Evolutionary conservation across 345 rosid species (phyloP).

Genomic region (Sonneratia caseolaris): DNA sequence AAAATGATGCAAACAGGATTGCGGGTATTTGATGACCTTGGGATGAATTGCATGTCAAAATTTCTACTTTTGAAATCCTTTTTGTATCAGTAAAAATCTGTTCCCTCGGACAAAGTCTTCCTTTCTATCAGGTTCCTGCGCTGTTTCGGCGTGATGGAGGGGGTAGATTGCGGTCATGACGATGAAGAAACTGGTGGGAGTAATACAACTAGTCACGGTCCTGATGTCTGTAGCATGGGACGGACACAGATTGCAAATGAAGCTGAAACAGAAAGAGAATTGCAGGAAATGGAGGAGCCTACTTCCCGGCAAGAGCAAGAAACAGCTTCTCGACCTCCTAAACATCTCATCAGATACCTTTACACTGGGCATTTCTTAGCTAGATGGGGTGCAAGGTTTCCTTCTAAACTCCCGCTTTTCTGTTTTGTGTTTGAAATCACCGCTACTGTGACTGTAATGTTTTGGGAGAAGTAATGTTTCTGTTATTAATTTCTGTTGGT

Average conservation of each 20-base stretch:
- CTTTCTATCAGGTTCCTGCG: not conserved
- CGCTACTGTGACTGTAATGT: too few species aligned
- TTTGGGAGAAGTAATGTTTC: too few species aligned
- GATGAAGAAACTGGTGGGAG: not conserved
- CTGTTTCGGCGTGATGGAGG: not conserved
- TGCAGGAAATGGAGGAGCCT: not conserved
- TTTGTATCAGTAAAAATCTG: not conserved
- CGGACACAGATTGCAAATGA: not conserved
- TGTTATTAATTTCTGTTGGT: too few species aligned
- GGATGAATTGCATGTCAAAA: not conserved
- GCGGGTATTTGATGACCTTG: not conserved
- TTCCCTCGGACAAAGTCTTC: not conserved
- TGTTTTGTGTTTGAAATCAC: not conserved
- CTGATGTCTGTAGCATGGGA: not conserved
- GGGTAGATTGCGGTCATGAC: not conserved
- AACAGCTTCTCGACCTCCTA: not conserved
- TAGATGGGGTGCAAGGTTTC: slow-evolving; percentile 81
- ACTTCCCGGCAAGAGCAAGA: slow-evolving; percentile 1
- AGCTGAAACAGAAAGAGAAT: not conserved
- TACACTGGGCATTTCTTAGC: slow-evolving; percentile 67
- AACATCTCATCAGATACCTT: slow-evolving; percentile 18
- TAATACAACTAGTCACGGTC: not conserved
- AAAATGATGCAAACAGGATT: not conserved
- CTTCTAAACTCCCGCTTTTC: not conserved
- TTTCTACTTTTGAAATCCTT: not conserved